Conservation (phyloP, 768 basidiomycete species). For the Boletus tomentosulus region DNA sequence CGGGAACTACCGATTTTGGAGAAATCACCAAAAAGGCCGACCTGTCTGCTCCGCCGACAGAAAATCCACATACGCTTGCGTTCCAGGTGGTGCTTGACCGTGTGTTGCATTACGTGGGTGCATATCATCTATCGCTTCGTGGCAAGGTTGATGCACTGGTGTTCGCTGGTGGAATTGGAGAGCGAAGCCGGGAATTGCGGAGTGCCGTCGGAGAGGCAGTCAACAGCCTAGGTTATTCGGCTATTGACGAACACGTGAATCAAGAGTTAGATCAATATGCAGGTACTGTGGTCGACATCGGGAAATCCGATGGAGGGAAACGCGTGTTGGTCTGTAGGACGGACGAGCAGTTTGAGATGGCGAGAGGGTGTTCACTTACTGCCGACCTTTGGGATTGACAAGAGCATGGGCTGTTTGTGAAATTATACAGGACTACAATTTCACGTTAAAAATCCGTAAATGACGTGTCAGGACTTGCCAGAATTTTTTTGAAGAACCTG, state of each 20-base stretch:
- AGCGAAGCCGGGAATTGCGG: slow-evolving; percentile 61
- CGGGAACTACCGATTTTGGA: slow-evolving; percentile 81
- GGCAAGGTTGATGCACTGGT: slow-evolving; percentile 73
- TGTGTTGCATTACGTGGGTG: slow-evolving; percentile 65
- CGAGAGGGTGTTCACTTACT: slow-evolving; percentile 33
- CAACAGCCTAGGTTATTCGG: slow-evolving; percentile 57
- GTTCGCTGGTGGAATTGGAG: slow-evolving; percentile 88
- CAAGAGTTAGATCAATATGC: slow-evolving; percentile 31
- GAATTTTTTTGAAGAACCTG: too few species aligned
- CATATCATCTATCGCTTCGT: slow-evolving; percentile 70
- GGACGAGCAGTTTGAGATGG: slow-evolving; percentile 59
- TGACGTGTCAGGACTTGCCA: too few species aligned
- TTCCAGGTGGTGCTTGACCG: slow-evolving; percentile 80
- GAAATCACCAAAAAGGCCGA: slow-evolving; percentile 51
- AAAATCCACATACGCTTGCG: slow-evolving; percentile 51
- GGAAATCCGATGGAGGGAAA: slow-evolving; percentile 25
- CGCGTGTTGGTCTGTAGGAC: slow-evolving; percentile 60
- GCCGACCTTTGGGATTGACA: slow-evolving; percentile 16
- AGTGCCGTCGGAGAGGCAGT: slow-evolving; percentile 52
- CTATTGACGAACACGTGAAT: slow-evolving; percentile 48
- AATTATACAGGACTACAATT: too few species aligned
- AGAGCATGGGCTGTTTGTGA: background rate
- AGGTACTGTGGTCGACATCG: slow-evolving; percentile 47
- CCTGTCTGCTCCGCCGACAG: slow-evolving; percentile 15
- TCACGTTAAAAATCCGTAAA: too few species aligned